phyloP scores from a whole-genome alignment of 2,329 filamentous ascomycete species.

The Colletotrichum lindemuthianum region DNA sequence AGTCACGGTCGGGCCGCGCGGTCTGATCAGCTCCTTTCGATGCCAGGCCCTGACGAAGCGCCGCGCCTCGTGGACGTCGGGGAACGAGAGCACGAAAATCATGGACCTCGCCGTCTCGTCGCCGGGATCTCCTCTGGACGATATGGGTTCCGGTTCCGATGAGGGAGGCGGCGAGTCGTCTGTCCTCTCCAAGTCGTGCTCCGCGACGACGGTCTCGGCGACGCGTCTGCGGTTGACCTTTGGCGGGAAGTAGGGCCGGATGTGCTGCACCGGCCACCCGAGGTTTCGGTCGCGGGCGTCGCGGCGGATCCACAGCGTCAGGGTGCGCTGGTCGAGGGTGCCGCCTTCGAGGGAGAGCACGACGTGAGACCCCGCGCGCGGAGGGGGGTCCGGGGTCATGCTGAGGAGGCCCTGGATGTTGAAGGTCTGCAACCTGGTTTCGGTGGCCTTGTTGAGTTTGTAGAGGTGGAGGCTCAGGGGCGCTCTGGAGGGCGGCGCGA shows the following conservation, averaged over 20 bases:
- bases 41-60: constrained; percentile 56
- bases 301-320: constrained; percentile 51
- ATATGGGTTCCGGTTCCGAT: not conserved
- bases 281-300: constrained; percentile 53
- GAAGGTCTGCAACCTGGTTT: constrained; percentile 38
- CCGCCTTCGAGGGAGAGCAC: constrained; percentile 50
- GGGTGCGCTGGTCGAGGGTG: constrained; percentile 38
- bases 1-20: constrained; percentile 10
- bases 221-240: constrained; percentile 4
- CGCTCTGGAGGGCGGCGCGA: constrained; percentile 54
- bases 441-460: constrained; percentile 39
- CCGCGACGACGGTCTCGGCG: not conserved
- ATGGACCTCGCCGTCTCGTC: constrained; percentile 26
- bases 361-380: constrained; percentile 43
- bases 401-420: constrained; percentile 32
- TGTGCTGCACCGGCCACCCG: constrained; percentile 38
- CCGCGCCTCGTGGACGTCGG: constrained; percentile 45
- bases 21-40: constrained; percentile 41
- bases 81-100: constrained; percentile 48
- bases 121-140: not conserved
- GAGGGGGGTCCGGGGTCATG: constrained; percentile 32
- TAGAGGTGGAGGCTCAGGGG: constrained; percentile 35
- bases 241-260: constrained; percentile 33
- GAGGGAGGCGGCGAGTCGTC: constrained; percentile 13
- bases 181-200: constrained; percentile 1